phyloP scores from a whole-genome alignment of 192 early-diverging fungal species.

The Coemansia guatemalensis region DNA sequence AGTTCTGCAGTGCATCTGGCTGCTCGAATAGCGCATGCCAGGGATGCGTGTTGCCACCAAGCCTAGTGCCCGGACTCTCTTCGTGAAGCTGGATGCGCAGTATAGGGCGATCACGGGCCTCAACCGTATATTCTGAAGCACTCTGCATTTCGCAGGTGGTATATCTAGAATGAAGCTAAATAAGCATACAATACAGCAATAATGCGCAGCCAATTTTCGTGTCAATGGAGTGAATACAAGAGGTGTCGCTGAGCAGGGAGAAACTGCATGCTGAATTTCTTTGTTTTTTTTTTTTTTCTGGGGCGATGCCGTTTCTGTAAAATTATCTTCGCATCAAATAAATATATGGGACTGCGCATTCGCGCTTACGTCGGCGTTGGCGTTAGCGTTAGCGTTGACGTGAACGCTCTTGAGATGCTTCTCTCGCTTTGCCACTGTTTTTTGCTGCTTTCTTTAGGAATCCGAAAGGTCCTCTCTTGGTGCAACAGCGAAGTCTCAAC shows the following conservation, averaged over 20 bases:
- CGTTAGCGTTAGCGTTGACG: too few species aligned
- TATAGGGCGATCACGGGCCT: neutral
- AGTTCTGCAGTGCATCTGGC: neutral
- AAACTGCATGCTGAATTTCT: neutral
- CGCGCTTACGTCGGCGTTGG: too few species aligned
- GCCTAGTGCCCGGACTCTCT: neutral
- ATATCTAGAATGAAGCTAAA: neutral
- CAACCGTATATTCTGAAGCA: neutral
- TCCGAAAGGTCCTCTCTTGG: neutral
- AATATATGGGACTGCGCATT: too few species aligned
- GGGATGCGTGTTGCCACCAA: neutral
- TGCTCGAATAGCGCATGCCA: slow-evolving; percentile 11
- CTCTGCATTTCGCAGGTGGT: neutral
- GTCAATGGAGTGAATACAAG: neutral
- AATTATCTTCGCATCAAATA: too few species aligned
- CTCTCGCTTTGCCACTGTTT: too few species aligned
- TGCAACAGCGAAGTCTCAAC: neutral
- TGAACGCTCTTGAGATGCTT: too few species aligned
- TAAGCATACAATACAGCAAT: neutral
- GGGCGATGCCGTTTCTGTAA: too few species aligned
- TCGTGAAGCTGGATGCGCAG: neutral
- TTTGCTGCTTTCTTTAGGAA: too few species aligned
- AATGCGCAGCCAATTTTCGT: neutral
- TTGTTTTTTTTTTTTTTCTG: slow-evolving; percentile 1
- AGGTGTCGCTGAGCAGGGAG: neutral